Base-by-base conservation (phyloP, 208 protist genomes). In the Blechomonas ayalai region DNA sequence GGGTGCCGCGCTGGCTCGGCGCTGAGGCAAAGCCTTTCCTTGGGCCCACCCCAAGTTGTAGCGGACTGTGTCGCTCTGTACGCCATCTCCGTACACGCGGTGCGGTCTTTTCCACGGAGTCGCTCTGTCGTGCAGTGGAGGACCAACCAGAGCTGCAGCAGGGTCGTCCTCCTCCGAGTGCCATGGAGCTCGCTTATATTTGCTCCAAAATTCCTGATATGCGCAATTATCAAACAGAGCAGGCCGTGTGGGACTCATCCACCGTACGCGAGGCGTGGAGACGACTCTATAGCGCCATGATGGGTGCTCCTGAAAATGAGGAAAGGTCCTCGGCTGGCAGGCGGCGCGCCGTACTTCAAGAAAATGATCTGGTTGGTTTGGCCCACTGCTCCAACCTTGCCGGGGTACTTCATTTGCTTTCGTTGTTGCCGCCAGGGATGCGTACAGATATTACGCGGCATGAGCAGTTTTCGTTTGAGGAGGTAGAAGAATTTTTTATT, bases 401-500 rank as follows among this genome's bases (percentile, higher is more conserved):
- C 1, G 83, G 88, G 56, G 66, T 70, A 15, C 60, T 73, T 13
- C 71, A 86, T 52, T 54, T 92, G 13, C 41, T 92, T 24, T 75
- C 75, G 2, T 55, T 81, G 9, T 52, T 92, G 9, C 40, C 72
- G 2, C 67, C 79, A 13, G 45, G 50, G 3, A 43, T 89, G 12
- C 74, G 76, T n/a, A 24, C 16, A 10, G 46, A 49, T 45, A 46
- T 92, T 36, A 45, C 41, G 8, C 24, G 53, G 18, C 59, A 85
- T 52, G 45, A 57, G 0, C 27, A 26, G 13, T 92, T 89, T 64
- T 37, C 47, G 26, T 41, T 65, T 29, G 34, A 28, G 0, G 49
- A 67, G 7, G 75, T 92, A 23, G 78, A 92, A 56, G 78, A 92
- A 61, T 53, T 88, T 24, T 92, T 76, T 45, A 24, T 88, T 18